Evolutionary conservation across 495 filamentous ascomycete genomes (phyloP).

Genomic region (Cladorrhinum samala): DNA sequence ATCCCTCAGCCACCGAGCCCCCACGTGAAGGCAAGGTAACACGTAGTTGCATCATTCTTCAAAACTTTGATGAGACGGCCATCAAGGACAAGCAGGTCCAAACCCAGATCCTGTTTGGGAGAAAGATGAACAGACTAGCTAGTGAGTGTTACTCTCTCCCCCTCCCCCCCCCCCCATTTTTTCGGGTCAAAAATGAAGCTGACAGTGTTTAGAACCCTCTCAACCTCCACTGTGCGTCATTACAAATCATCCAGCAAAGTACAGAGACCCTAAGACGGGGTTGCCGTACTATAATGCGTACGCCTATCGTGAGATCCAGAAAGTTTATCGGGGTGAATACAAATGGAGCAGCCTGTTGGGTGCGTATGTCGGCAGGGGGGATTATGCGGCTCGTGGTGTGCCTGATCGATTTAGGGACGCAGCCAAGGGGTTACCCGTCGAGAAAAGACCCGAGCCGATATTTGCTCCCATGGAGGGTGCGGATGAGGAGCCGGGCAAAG

Average conservation of each 20-base stretch:
- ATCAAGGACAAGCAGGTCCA: slow-evolving; percentile 51
- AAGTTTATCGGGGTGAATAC: slow-evolving; percentile 58
- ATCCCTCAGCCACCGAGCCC: slow-evolving; percentile 12
- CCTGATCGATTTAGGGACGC: slow-evolving; percentile 58
- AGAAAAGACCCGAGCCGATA: slow-evolving; percentile 9
- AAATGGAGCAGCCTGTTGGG: slow-evolving; percentile 71
- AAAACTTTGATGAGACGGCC: slow-evolving; percentile 50
- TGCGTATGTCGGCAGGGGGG: slow-evolving; percentile 62
- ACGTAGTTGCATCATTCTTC: slow-evolving; percentile 49
- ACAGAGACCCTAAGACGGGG: slow-evolving; percentile 69
- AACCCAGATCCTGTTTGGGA: slow-evolving; percentile 46
- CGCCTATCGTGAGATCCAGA: slow-evolving; percentile 67
- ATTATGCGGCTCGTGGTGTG: slow-evolving; percentile 57
- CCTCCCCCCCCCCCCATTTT: too few relatives aligned
- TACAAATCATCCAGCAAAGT: slow-evolving; percentile 70
- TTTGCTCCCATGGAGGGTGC: slow-evolving; percentile 3
- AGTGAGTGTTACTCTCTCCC: slow-evolving; percentile 46
- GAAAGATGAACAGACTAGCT: slow-evolving; percentile 46
- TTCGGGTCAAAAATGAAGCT: too few relatives aligned
- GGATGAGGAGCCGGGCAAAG: slow-evolving; percentile 1
- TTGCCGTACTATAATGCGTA: slow-evolving; percentile 68
- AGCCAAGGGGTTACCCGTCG: slow-evolving; percentile 13
- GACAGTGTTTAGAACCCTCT: slow-evolving; percentile 36
- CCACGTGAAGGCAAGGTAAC: slow-evolving; percentile 32
- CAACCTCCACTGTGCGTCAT: slow-evolving; percentile 61